These are phyloP conservation scores for Lactarius hengduanensis DNA, from an alignment of 768 basidiomycete species.

Conservation along the genomic window DNA sequence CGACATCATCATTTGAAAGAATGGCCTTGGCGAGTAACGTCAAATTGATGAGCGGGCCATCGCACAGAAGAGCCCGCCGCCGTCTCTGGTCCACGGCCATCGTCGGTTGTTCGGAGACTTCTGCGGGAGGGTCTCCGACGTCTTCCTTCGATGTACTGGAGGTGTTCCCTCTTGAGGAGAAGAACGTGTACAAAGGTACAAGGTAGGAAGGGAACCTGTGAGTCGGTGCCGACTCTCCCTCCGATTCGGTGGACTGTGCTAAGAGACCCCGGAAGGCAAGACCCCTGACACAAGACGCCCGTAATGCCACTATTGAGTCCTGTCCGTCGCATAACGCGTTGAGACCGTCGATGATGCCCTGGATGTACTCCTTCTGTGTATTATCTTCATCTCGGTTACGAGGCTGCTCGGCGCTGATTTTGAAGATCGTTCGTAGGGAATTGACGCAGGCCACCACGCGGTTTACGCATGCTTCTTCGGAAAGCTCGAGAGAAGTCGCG, in stretches of 20 bases:
- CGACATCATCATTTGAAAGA: neutral
- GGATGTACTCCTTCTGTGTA: neutral
- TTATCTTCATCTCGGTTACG: neutral
- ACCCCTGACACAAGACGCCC: constrained; percentile 8
- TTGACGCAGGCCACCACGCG: constrained; percentile 13
- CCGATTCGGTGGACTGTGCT: neutral
- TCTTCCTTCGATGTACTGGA: too few species aligned
- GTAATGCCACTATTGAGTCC: constrained; percentile 7
- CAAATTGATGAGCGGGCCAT: constrained; percentile 17
- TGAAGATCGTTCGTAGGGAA: constrained; percentile 14
- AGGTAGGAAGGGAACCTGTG: neutral
- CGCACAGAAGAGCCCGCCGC: constrained; percentile 4
- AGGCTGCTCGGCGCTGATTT: neutral
- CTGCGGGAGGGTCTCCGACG: neutral
- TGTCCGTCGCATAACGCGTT: neutral
- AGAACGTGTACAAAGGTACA: constrained; percentile 3
- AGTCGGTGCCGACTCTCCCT: neutral
- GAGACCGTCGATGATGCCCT: constrained; percentile 1
- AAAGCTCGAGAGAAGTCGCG: constrained; percentile 11
- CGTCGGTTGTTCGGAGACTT: neutral
- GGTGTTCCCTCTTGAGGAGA: neutral
- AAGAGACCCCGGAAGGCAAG: constrained; percentile 14
- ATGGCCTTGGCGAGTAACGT: neutral
- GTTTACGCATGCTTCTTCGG: constrained; percentile 1
- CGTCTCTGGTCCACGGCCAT: neutral